Base-by-base conservation (phyloP, 1,284 basidiomycete species). In the Sporisorium sorghi region DNA sequence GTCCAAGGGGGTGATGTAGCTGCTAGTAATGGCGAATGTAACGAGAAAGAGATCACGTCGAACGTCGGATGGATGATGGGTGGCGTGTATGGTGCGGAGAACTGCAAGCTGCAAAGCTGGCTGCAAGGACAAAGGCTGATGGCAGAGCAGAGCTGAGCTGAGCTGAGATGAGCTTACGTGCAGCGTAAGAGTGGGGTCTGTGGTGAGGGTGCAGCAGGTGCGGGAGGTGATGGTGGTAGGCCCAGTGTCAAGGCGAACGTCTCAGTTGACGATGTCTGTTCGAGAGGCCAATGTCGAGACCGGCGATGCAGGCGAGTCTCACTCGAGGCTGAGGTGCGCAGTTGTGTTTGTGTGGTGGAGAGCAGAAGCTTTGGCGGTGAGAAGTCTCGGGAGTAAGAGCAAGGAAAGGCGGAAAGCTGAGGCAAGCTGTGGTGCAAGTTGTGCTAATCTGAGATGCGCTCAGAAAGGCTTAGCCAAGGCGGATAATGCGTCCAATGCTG, bases 391-490 rank as follows among this genome's bases (percentile, higher is more conserved):
- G 17, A n/a, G 35, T 17, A 17, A 37, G n/a, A 9, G 19, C n/a
- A n/a, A 37, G 35, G 37, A 19, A 40, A 8, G 37, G 46, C 11
- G n/a, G 12, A 47, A 47, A 30, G 46, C 46, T 30, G 46, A 47
- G 46, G 17, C 46, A 30, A 47, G 46, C n/a, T 47, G 26, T 19
- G 5, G 14, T 12, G 5, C 2, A 30, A 30, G 46, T 47, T 30
- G 26, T 47, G 46, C 46, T 47, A 47, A 47, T 26, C 46, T 47
- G 46, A 8, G 17, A 30, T 3, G n/a, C 4, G 28, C 10, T 6
- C 12, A 9, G 15, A 30, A 47, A 47, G n/a, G 46, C 46, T 47
- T 47, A 47, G 46, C 46, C 46, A 47, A 47, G 46, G 46, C n/a
- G 46, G 19, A n/a, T n/a, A n/a, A n/a, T n/a, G n/a, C n/a, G n/a